Conservation (phyloP, 257 asterid species). For the Gentiana macrophylla region DNA sequence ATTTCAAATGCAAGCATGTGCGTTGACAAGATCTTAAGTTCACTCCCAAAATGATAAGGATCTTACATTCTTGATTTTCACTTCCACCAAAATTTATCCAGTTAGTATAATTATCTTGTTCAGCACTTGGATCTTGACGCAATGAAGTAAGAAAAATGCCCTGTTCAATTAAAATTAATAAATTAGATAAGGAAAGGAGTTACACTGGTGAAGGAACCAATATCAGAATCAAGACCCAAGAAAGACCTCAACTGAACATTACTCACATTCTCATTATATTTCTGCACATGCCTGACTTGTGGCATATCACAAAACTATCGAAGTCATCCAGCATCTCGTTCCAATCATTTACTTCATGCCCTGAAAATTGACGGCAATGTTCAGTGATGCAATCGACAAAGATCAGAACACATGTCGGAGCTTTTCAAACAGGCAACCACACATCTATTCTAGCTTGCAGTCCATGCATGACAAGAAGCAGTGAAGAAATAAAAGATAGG, state of each 20-base stretch:
- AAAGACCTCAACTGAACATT: slow-evolving; percentile 9
- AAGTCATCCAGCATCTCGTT: slow-evolving; percentile 40
- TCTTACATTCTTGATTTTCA: slow-evolving; percentile 37
- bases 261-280: slow-evolving; percentile 23
- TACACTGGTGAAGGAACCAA: background rate
- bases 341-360: slow-evolving; percentile 45
- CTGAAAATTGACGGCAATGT: slow-evolving; percentile 20
- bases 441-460: slow-evolving; percentile 5
- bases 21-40: slow-evolving; percentile 1
- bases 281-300: slow-evolving; percentile 20
- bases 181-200: background rate
- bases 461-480: background rate
- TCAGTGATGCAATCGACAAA: slow-evolving; percentile 36
- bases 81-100: slow-evolving; percentile 23
- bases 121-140: slow-evolving; percentile 9
- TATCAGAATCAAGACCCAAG: slow-evolving; percentile 2
- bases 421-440: slow-evolving; percentile 2
- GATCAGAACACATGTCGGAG: slow-evolving; percentile 17
- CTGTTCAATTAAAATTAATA: slow-evolving; percentile 12
- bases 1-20: slow-evolving; percentile 8
- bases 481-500: slow-evolving; percentile 1
- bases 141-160: slow-evolving; percentile 14
- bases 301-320: slow-evolving; percentile 19
- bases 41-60: slow-evolving; percentile 7
- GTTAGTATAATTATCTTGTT: slow-evolving; percentile 12